A percentile compares a stretch with the other conserved stretches of the same genome.
These are phyloP conservation scores for Catharanthus roseus DNA, from an alignment of 257 asterid species.

Conservation along the genomic window DNA sequence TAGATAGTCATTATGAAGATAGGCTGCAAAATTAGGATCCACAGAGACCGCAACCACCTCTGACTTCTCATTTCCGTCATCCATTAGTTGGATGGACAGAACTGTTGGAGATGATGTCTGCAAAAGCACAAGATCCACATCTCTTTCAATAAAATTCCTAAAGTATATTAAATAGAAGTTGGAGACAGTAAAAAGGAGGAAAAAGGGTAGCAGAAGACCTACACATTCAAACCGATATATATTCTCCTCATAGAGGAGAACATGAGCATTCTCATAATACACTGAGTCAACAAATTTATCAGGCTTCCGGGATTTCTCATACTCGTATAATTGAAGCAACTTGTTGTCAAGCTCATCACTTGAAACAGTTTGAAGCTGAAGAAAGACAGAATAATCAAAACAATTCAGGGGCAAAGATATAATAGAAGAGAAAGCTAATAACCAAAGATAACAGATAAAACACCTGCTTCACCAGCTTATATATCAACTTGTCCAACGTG, in stretches of 20 bases:
- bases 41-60: slow-evolving; percentile 93
- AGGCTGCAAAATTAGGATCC: slow-evolving; percentile 77
- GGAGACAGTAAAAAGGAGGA: slow-evolving; percentile 3
- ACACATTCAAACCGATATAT: slow-evolving; percentile 55
- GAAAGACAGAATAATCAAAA: slow-evolving; percentile 8
- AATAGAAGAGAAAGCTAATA: background rate
- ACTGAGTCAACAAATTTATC: slow-evolving; percentile 38
- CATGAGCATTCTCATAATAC: slow-evolving; percentile 43
- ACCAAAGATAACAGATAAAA: slow-evolving; percentile 1
- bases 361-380: slow-evolving; percentile 45
- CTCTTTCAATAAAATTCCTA: slow-evolving; percentile 17
- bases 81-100: slow-evolving; percentile 88
- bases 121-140: slow-evolving; percentile 33
- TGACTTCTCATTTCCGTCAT: slow-evolving; percentile 75
- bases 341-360: slow-evolving; percentile 46
- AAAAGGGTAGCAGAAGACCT: slow-evolving; percentile 31
- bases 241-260: slow-evolving; percentile 39
- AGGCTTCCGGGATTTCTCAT: slow-evolving; percentile 39
- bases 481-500: slow-evolving; percentile 89
- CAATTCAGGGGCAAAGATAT: background rate
- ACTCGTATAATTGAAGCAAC: slow-evolving; percentile 40
- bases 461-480: slow-evolving; percentile 91
- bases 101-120: slow-evolving; percentile 64
- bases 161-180: background rate
- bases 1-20: slow-evolving; percentile 74